These are phyloP conservation scores for Pyrenula massariospora DNA, from an alignment of 495 filamentous ascomycete genomes.

Conservation along the genomic window DNA sequence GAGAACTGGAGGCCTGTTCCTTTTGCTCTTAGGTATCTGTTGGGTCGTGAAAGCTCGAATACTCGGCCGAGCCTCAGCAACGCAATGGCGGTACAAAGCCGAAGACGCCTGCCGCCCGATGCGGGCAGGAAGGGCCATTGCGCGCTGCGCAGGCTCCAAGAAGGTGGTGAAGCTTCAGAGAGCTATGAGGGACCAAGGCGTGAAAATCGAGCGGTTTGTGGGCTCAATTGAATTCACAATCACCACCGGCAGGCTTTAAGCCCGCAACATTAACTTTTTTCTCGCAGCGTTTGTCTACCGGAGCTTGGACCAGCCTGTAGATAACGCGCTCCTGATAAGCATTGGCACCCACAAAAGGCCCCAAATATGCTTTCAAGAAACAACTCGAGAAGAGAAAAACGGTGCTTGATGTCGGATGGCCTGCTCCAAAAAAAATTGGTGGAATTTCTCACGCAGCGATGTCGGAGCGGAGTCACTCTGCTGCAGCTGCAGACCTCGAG, in stretches of 20 bases:
- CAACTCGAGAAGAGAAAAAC: too few relatives aligned
- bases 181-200: background rate
- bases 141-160: conserved; percentile 17
- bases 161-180: background rate
- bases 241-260: background rate
- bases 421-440: too few relatives aligned
- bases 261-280: background rate
- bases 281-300: background rate
- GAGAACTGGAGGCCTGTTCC: conserved; percentile 26
- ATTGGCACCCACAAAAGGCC: too few relatives aligned
- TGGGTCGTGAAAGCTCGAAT: conserved; percentile 30
- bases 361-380: too few relatives aligned
- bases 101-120: conserved; percentile 34
- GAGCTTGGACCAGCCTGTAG: background rate
- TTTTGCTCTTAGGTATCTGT: conserved; percentile 23
- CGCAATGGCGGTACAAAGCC: conserved; percentile 33
- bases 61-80: conserved; percentile 26
- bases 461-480: too few relatives aligned
- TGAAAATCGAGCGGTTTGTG: background rate
- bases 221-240: background rate
- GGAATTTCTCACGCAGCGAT: too few relatives aligned
- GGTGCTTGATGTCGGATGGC: too few relatives aligned
- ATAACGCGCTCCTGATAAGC: background rate
- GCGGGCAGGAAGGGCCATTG: conserved; percentile 40
- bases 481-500: background rate